Evolutionary conservation across 768 basidiomycete species (phyloP), one percentile per base, ranked within the genome.

Genomic region (Lyophyllum atratum): DNA sequence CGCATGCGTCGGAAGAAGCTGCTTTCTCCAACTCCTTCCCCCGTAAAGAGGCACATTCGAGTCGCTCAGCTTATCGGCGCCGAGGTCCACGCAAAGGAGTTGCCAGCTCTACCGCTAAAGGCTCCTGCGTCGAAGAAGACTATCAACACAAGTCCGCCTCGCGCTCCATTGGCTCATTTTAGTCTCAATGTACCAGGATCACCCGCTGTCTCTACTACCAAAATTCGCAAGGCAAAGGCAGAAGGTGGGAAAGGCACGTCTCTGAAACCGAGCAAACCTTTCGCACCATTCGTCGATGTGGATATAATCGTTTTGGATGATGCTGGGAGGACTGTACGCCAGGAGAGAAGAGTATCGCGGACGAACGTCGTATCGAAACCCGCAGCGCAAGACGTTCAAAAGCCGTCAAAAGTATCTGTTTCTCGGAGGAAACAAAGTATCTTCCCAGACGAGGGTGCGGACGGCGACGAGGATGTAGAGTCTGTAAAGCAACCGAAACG

Each of bases 291-390:
- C 19, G 78, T 90, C 12, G 77, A 85, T 39, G 74, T 90, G 49
- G 87, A 92, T 45, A 91, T 92, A 49, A 73, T 85, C 34, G 74
- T 89, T 33, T 54, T 91, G 22, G 89, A 92, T 66, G 78, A 80
- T 28, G 66, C 74, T 28, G 90, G 90, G 12, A 75, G 69, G 49
- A 81, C 75, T 31, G 57, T 92, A 43, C 81, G 78, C 54, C 79
- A 83, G 64, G 90, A 92, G 68, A 74, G 79, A 58, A 76, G 90
- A 54, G 74, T 84, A 10, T 84, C 85, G 4, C 74, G 77, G 45
- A 71, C 78, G 17, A 74, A 77, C 49, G 59, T 79, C 4, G 72
- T 73, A 40, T 56, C 70, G 22, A 83, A 80, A 62, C 66, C 66
- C 1, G 56, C 63, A 42, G 58, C 58, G 8, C 60, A 54, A 6